Evolutionary conservation across 2,329 filamentous ascomycete genomes (phyloP), one percentile per base, ranked within the genome.

Genomic region (Colletotrichum cereale): DNA sequence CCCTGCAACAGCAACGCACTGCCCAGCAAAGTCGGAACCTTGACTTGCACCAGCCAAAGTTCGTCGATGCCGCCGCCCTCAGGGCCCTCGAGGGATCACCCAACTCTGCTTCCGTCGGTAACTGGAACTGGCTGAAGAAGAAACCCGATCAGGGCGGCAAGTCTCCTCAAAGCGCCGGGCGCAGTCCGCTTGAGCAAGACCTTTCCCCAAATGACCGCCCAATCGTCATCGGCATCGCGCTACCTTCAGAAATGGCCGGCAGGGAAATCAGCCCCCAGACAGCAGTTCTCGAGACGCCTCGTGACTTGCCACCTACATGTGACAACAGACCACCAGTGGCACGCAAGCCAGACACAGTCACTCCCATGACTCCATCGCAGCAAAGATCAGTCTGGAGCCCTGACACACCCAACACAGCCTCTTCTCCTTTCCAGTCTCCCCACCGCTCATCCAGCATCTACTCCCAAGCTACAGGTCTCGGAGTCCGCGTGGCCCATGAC

Each of bases 191-290:
- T 31, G 77, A 77, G 7, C 78, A 79, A 14, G 89, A 90, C 72
- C 84, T 93, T 5, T 93, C 92, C 18, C 92, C 92, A 0, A 88
- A 87, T 69, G 90, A 92, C 75, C 86, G 89, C n/a, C 90, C 90
- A 1, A 94, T 94, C 71, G 86, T 92, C 52, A 94, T 94, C 74
- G 92, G 92, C 16, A 89, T 94, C 62, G 87, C 88, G 18, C 83
- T 94, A 56, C 88, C 91, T 2, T 87, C 89, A 18, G 86, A 87
- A 75, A 72, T 76, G 14, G 72, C 71, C 48, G 73, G 67, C 40
- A 75, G 73, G 1, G 73, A 74, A 36, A 81, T 87, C 77, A 88
- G 85, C 67, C 87, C 87, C n/a, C 83, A 86, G 53, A 88, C 84
- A 3, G 83, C 84, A 21, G 79, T 82, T 11, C 76, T 84, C 34